Base-by-base conservation (phyloP, 306 rosid species). In the Neltuma alba region DNA sequence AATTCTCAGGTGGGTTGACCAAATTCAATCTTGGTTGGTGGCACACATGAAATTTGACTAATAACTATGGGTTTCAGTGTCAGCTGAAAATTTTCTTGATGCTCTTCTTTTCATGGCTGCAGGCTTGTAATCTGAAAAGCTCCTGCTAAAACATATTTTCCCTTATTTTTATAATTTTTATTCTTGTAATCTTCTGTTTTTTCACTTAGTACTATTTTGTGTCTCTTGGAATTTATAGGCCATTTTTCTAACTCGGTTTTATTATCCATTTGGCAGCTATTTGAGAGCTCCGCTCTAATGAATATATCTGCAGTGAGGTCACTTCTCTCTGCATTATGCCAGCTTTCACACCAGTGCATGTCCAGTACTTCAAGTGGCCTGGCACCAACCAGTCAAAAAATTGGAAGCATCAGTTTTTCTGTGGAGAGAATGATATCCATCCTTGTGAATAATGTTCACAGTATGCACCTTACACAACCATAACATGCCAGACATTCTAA, bases 201-300 rank as follows among this genome's bases (percentile, higher is more conserved):
- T 48, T 50, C 54, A n/a, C 28, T 62, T 57, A 25, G 50, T 79
- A 69, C 66, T 40, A 61, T 75, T 65, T 38, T 12, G 20, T 66
- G n/a, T 15, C 67, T 74, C 60, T 70, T 44, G 12, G 58, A 85
- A 67, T 70, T 41, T 50, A 52, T 41, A 16, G 63, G 62, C 42
- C 61, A 67, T 62, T 74, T 74, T 45, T 72, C 92, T 91, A 82
- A 85, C 87, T 50, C 75, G 33, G 18, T 84, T 72, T 83, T 74
- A 73, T 54, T 72, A 85, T 79, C 70, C 45, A n/a, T 79, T 83
- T 80, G 73, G 68, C 80, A 94, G 99, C 92, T 94, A 74, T 94
- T 94, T 78, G 99, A 94, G 85, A 92, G 99, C 91, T 94, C 97
- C 75, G 97, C 95, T 31, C 78, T 94, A 78, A 94, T 94, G 99